A percentile compares a stretch with the other conserved stretches of the same genome.
Evolutionary conservation across 2,329 filamentous ascomycete genomes (phyloP).

Genomic region (Diaporthe destruens): DNA sequence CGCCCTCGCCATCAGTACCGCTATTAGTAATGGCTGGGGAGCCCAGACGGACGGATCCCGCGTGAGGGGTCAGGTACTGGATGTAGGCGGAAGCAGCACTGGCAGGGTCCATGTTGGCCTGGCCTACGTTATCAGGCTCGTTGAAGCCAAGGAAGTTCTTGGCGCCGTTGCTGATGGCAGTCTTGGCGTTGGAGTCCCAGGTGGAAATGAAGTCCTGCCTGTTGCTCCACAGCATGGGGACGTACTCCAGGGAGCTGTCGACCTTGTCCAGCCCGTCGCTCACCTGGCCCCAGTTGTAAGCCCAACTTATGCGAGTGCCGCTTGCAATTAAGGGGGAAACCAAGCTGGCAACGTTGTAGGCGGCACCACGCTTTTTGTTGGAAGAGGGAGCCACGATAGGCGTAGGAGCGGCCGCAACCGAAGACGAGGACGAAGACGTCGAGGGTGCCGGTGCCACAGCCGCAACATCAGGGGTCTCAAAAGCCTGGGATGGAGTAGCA

Average conservation of each 20-base stretch:
- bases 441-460: slow-evolving; percentile 19
- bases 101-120: slow-evolving; percentile 69
- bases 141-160: slow-evolving; percentile 76
- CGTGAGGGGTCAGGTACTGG: slow-evolving; percentile 67
- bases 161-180: slow-evolving; percentile 66
- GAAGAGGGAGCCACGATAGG: slow-evolving; percentile 45
- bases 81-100: slow-evolving; percentile 66
- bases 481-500: slow-evolving; percentile 39
- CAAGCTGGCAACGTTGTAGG: slow-evolving; percentile 72
- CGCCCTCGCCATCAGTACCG: slow-evolving; percentile 60
- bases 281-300: slow-evolving; percentile 75
- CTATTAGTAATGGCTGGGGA: slow-evolving; percentile 74
- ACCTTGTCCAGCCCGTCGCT: slow-evolving; percentile 55
- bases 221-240: slow-evolving; percentile 76
- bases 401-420: slow-evolving; percentile 43
- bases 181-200: slow-evolving; percentile 65
- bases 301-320: slow-evolving; percentile 65
- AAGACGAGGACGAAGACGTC: slow-evolving; percentile 35
- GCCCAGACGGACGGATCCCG: slow-evolving; percentile 66
- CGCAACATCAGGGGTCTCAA: slow-evolving; percentile 27
- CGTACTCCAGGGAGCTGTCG: slow-evolving; percentile 62
- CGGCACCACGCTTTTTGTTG: slow-evolving; percentile 73
- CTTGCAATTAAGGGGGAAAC: slow-evolving; percentile 62
- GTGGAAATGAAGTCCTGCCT: slow-evolving; percentile 55
- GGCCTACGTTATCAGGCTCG: slow-evolving; percentile 74